These are phyloP conservation scores for Fraxinus ornus DNA, from an alignment of 305 asterid genomes.

Conservation along the genomic window DNA sequence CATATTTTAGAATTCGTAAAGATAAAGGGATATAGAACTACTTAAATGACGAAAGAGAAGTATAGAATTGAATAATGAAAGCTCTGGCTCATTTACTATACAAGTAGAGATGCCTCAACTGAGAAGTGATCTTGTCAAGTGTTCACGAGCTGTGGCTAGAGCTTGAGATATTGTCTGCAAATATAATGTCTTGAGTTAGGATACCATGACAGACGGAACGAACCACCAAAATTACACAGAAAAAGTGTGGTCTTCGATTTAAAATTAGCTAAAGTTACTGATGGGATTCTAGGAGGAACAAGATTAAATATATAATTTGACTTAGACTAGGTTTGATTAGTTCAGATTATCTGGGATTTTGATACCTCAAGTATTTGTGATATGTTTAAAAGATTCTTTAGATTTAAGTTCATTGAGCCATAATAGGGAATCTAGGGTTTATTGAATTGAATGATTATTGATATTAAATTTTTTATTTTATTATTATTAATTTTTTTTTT, in stretches of 20 bases:
- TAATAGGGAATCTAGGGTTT: background rate
- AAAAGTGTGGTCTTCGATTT: background rate
- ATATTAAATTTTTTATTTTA: background rate
- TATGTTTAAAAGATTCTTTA: background rate
- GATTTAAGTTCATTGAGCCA: background rate
- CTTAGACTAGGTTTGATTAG: background rate
- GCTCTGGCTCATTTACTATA: background rate
- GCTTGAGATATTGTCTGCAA: slow-evolving; percentile 75
- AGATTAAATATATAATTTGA: background rate
- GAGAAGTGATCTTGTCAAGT: slow-evolving; percentile 68
- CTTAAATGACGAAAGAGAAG: background rate
- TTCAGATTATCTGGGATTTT: background rate
- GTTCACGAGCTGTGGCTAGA: slow-evolving; percentile 74
- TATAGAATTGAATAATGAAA: slow-evolving; percentile 18
- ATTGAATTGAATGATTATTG: background rate
- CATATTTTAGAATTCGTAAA: background rate
- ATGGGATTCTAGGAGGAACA: background rate
- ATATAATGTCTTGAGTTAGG: slow-evolving; percentile 1
- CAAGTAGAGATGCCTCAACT: slow-evolving; percentile 33
- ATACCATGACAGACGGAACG: background rate
- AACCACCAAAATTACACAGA: background rate
- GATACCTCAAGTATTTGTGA: background rate
- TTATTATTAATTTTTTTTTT: background rate
- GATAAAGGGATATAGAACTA: background rate
- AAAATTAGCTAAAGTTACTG: background rate